Percentiles rank a stretch among this genome's conserved stretches.
Conservation (phyloP, 2,329 filamentous ascomycete species). For the Geosmithia flava region DNA sequence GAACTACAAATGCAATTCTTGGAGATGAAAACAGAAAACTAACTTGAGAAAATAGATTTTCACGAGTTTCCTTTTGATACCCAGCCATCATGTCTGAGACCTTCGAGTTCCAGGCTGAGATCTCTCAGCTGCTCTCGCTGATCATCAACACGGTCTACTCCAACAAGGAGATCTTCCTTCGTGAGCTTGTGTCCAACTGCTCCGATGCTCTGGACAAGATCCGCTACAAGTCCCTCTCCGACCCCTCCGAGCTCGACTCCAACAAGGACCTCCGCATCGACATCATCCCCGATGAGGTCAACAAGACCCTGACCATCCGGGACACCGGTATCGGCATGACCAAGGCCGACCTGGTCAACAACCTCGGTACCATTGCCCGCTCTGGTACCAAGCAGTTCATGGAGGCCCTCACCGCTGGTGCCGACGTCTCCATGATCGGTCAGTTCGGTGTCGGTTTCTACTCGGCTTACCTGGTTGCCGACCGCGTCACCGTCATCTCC, state of each 20-base stretch:
- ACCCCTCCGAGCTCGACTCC: constrained; percentile 92
- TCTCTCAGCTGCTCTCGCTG: constrained; percentile 98
- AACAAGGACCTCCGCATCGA: constrained; percentile 98
- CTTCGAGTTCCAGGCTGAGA: constrained; percentile 99
- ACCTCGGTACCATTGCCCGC: constrained; percentile 97
- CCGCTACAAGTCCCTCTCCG: constrained; percentile 94
- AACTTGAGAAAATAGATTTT: constrained; percentile 6
- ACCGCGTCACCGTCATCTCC: constrained; percentile 88
- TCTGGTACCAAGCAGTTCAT: constrained; percentile 99
- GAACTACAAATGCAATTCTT: no score
- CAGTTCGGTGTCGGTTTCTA: constrained; percentile 99
- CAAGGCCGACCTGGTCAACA: constrained; percentile 99
- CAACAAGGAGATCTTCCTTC: constrained; percentile 99
- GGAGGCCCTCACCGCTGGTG: constrained; percentile 96
- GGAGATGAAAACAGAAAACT: neutral
- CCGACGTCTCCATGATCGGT: constrained; percentile 99
- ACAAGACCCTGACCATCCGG: constrained; percentile 92
- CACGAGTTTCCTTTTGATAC: constrained; percentile 22
- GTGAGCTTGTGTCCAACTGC: constrained; percentile 96
- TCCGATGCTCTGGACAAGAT: constrained; percentile 99
- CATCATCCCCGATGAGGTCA: constrained; percentile 95
- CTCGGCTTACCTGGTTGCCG: constrained; percentile 98
- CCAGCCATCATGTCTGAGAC: constrained; percentile 77
- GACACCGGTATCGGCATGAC: constrained; percentile 99
- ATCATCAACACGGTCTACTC: constrained; percentile 99